Percentiles rank a stretch among this genome's conserved stretches.
Conservation (phyloP, 2,329 filamentous ascomycete species). For the Hansfordia pulvinata region DNA sequence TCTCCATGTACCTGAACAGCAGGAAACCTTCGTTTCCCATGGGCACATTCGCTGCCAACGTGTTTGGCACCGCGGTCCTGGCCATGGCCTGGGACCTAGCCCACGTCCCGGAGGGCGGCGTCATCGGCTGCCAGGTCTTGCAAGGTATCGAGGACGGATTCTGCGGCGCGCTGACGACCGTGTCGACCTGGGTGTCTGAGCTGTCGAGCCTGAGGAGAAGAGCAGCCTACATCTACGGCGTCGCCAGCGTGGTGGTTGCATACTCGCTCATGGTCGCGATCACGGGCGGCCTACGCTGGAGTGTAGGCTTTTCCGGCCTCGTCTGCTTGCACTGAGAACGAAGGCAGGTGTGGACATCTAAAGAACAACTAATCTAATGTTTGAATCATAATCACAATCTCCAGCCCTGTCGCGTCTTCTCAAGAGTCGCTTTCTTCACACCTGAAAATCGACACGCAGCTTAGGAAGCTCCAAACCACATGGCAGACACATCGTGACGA, state of each 20-base stretch:
- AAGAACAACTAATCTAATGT: no score
- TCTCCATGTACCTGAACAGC: constrained; percentile 57
- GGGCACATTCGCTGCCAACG: constrained; percentile 75
- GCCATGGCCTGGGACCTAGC: constrained; percentile 71
- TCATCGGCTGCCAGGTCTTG: constrained; percentile 53
- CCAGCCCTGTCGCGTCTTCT: no score
- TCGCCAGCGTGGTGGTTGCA: constrained; percentile 42
- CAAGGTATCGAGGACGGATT: constrained; percentile 56
- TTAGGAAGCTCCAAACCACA: no score
- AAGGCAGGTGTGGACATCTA: no score
- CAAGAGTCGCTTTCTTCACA: no score
- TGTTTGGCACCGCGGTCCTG: constrained; percentile 61
- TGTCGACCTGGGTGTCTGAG: constrained; percentile 55
- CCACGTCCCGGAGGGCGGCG: constrained; percentile 41
- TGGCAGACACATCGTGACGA: no score
- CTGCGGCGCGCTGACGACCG: constrained; percentile 52
- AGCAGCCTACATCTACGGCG: constrained; percentile 55
- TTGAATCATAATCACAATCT: no score
- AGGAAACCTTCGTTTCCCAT: constrained; percentile 58
- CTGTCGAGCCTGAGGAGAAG: constrained; percentile 32
- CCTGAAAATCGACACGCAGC: no score
- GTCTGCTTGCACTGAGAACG: constrained; percentile 23
- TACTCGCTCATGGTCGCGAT: constrained; percentile 50
- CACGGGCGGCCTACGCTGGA: constrained; percentile 68
- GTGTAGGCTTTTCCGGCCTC: constrained; percentile 33